Base-by-base conservation (phyloP, 768 basidiomycete species). In the Lactarius vividus region DNA sequence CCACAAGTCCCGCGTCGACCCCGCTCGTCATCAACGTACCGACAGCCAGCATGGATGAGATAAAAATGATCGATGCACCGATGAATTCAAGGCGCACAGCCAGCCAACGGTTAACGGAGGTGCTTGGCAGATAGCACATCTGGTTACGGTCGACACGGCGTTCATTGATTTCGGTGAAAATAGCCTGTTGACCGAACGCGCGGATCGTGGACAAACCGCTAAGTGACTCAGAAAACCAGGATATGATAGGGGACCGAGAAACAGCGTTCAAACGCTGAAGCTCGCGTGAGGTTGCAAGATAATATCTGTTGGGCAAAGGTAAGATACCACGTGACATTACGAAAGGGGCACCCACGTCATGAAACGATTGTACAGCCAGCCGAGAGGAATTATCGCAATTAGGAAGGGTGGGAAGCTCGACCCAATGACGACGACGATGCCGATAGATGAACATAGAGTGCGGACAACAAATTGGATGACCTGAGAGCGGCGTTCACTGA, bases 181-280 rank as follows among this genome's bases (percentile, higher is more conserved):
- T 77, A 0, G 75, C 57, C 72, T 92, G 86, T 68, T 92, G 91
- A 40, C 79, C 76, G 78, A 89, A 95, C 0, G 92, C 91, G 0
- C 92, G 84, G 70, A 96, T 94, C 2, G 92, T 94, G 0, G 91
- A 86, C 42, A 93, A 75, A 7, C 94, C 94, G 3, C 84, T 82
- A 42, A 87, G 77, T 3, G 85, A 88, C 74, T 92, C 92, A 2
- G 89, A 89, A 74, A 92, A 92, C 87, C 88, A 91, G 0, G 88
- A 89, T 75, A 96, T 96, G 65, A 98, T 93, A 1, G 96, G 95
- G 0, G 92, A 93, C 44, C 91, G 87, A 6, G 92, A 92, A 29
- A 93, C 88, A 0, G 94, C 90, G 70, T 95, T 93, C 16, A 96
- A 81, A 16, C 93, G 90, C 74, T 95, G 94, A 29, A 95, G 82